Conservation (phyloP, 1,284 basidiomycete genomes). For the Cronartium ribicola region DNA sequence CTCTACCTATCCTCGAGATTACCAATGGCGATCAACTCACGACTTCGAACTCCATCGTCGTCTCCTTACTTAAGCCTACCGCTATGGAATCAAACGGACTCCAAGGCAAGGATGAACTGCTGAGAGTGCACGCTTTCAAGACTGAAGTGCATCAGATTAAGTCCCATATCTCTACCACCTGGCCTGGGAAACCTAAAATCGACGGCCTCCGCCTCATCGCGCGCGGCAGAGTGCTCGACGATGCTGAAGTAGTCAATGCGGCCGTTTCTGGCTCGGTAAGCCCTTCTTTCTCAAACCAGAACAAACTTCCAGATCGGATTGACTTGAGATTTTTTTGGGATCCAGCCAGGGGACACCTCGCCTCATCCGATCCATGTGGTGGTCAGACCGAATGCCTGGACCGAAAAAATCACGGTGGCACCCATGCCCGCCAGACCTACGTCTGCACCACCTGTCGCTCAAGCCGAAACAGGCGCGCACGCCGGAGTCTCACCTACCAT, state of each 20-base stretch:
- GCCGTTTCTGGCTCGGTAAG: slow-evolving; percentile 16
- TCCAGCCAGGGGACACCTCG: slow-evolving; percentile 29
- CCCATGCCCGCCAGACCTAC: slow-evolving; percentile 10
- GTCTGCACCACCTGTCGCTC: slow-evolving; percentile 33
- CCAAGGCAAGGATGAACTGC: slow-evolving; percentile 7
- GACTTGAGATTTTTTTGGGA: background rate
- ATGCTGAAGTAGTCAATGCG: slow-evolving; percentile 20
- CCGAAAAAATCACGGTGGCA: slow-evolving; percentile 17
- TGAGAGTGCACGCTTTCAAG: slow-evolving; percentile 18
- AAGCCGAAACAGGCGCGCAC: background rate
- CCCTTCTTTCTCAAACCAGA: background rate
- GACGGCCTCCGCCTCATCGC: slow-evolving; percentile 40
- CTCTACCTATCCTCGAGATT: slow-evolving; percentile 8
- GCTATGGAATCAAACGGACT: slow-evolving; percentile 14
- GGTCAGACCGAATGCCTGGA: slow-evolving; percentile 39
- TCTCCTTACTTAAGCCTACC: slow-evolving; percentile 28
- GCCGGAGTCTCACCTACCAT: background rate
- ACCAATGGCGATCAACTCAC: slow-evolving; percentile 21
- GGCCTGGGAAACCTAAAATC: slow-evolving; percentile 38
- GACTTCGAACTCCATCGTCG: slow-evolving; percentile 25
- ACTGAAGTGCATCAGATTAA: slow-evolving; percentile 36
- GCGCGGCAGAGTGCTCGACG: slow-evolving; percentile 33
- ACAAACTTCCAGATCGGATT: background rate
- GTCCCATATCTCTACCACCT: slow-evolving; percentile 29
- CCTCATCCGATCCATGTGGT: slow-evolving; percentile 41